phyloP scores from a whole-genome alignment of 352 stramenopile species.

The Phytophthora ohioensis region DNA sequence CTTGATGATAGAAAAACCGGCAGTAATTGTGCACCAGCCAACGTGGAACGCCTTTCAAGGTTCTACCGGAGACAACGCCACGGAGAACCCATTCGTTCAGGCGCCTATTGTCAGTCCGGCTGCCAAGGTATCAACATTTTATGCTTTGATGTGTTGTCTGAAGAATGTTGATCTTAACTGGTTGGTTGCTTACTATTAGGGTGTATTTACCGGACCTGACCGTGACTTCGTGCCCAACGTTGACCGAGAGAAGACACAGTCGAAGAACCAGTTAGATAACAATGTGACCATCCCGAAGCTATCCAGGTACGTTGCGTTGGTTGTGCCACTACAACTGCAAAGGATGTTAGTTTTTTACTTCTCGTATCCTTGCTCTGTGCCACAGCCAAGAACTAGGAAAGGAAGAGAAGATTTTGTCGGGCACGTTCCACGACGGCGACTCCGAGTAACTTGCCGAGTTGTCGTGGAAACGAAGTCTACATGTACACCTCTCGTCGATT shows the following conservation, averaged over 20 bases:
- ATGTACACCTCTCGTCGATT: no score
- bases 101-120: slow-evolving; percentile 45
- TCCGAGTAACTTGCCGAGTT: slow-evolving; percentile 48
- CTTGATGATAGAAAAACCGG: slow-evolving; percentile 48
- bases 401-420: slow-evolving; percentile 71
- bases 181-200: slow-evolving; percentile 22
- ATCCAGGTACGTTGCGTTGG: slow-evolving; percentile 39
- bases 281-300: slow-evolving; percentile 50
- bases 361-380: neutral
- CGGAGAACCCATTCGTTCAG: slow-evolving; percentile 63
- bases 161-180: no score
- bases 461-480: neutral
- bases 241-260: slow-evolving; percentile 45
- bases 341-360: slow-evolving; percentile 3
- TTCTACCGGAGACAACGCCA: slow-evolving; percentile 48
- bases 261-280: slow-evolving; percentile 54
- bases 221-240: slow-evolving; percentile 49
- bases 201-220: slow-evolving; percentile 44
- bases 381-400: slow-evolving; percentile 60
- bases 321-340: neutral
- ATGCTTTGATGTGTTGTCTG: no score
- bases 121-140: slow-evolving; percentile 24
- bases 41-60: slow-evolving; percentile 66
- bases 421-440: slow-evolving; percentile 72
- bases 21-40: slow-evolving; percentile 49